Evolutionary conservation across 2,329 filamentous ascomycete genomes (phyloP).

Genomic region (Fusarium tricinctum): DNA sequence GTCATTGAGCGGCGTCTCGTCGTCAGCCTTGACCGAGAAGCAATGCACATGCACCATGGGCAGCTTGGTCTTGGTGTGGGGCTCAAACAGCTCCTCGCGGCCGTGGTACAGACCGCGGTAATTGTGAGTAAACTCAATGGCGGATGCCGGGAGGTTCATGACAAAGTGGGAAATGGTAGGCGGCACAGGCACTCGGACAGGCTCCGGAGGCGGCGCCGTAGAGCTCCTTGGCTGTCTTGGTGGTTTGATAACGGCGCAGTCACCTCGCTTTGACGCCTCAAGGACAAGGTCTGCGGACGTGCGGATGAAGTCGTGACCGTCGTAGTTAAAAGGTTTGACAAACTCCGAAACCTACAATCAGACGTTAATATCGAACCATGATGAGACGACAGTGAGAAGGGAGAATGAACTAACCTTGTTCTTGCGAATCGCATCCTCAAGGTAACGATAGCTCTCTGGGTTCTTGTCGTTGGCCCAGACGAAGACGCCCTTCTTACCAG

Average conservation of each 20-base stretch:
- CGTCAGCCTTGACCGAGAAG: conserved; percentile 86
- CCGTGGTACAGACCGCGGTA: conserved; percentile 82
- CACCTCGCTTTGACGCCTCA: conserved; percentile 63
- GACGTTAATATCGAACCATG: conserved; percentile 22
- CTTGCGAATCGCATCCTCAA: conserved; percentile 76
- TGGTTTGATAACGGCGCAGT: conserved; percentile 67
- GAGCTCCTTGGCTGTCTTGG: conserved; percentile 57
- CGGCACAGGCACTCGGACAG: conserved; percentile 69
- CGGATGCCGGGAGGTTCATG: conserved; percentile 95
- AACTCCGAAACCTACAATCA: conserved; percentile 69
- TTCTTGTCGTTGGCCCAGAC: conserved; percentile 99
- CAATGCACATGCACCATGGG: conserved; percentile 95
- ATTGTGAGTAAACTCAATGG: conserved; percentile 82
- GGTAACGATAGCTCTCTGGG: conserved; percentile 83
- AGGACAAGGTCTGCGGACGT: conserved; percentile 74
- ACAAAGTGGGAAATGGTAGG: conserved; percentile 91
- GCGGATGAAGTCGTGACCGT: conserved; percentile 85
- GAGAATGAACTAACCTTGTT: conserved; percentile 78
- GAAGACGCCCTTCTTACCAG: conserved; percentile 89
- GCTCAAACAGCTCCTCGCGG: conserved; percentile 74
- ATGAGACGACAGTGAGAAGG: not conserved
- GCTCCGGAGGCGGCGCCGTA: conserved; percentile 55
- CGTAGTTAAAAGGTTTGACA: conserved; percentile 83
- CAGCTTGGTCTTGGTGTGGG: conserved; percentile 70
- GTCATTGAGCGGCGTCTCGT: conserved; percentile 73